Percentiles rank a stretch among this genome's conserved stretches.
These are phyloP conservation scores for Dissophora ornata DNA, from an alignment of 192 early-diverging fungal genomes.

Conservation along the genomic window DNA sequence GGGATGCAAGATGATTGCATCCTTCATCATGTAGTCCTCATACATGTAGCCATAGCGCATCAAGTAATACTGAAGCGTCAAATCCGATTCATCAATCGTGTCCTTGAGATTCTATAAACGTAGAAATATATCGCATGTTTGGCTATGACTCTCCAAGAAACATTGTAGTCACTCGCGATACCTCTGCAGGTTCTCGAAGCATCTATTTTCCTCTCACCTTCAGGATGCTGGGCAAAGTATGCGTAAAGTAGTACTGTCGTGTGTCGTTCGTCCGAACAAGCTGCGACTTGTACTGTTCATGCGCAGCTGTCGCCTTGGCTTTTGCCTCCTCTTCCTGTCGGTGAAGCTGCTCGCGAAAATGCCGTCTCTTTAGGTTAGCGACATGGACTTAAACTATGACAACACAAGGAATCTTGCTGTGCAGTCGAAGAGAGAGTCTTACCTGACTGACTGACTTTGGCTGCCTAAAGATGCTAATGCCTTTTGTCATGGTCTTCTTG, in stretches of 20 bases:
- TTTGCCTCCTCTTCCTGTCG: constrained; percentile 90
- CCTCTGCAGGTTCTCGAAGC: too few species aligned
- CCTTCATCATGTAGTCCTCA: constrained; percentile 77
- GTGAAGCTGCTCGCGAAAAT: constrained; percentile 64
- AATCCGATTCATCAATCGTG: constrained; percentile 86
- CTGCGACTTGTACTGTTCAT: constrained; percentile 87
- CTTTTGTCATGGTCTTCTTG: constrained; percentile 62
- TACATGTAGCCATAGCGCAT: constrained; percentile 83
- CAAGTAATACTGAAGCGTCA: constrained; percentile 82
- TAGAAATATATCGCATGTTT: constrained; percentile 16
- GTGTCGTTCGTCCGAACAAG: constrained; percentile 79
- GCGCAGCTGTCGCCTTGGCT: constrained; percentile 80
- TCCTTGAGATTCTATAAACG: constrained; percentile 74
- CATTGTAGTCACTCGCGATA: too few species aligned
- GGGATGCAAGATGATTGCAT: constrained; percentile 49
- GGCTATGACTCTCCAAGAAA: too few species aligned
- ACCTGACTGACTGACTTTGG: constrained; percentile 74
- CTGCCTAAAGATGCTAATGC: constrained; percentile 62
- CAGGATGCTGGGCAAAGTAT: constrained; percentile 85
- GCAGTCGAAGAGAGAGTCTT: neutral
- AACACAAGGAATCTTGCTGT: too few species aligned
- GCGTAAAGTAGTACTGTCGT: constrained; percentile 80
- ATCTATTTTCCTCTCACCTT: too few species aligned
- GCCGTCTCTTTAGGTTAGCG: neutral
- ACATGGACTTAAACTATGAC: too few species aligned